Evolutionary conservation across 768 basidiomycete genomes (phyloP).

Genomic region (Amanita jacksonii): DNA sequence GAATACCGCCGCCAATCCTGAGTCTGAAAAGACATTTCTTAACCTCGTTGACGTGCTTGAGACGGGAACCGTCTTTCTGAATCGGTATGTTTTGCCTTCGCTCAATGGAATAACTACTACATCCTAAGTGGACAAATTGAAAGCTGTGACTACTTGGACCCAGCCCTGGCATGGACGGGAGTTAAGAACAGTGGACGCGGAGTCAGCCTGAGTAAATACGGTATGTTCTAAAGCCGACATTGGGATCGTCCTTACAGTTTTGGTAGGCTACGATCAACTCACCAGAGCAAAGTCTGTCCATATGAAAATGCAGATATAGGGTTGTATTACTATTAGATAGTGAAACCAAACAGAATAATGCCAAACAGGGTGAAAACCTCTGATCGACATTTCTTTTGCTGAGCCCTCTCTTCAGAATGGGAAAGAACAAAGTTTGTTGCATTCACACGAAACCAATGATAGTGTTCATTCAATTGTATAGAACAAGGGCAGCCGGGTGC

Average conservation of each 20-base stretch:
- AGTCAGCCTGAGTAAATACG: conserved; percentile 82
- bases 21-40: conserved; percentile 64
- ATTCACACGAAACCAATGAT: background rate
- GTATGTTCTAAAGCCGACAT: conserved; percentile 26
- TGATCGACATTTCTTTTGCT: background rate
- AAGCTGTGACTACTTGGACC: conserved; percentile 86
- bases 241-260: background rate
- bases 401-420: too few species aligned
- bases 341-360: background rate
- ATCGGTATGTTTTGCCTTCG: conserved; percentile 39
- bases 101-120: background rate
- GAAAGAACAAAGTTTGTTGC: conserved; percentile 6
- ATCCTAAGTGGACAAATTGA: background rate
- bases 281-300: conserved; percentile 74
- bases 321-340: background rate
- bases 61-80: conserved; percentile 90
- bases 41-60: conserved; percentile 62
- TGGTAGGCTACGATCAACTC: conserved; percentile 73
- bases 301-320: conserved; percentile 41
- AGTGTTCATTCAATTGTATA: background rate
- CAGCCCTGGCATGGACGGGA: conserved; percentile 90
- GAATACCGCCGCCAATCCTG: conserved; percentile 43
- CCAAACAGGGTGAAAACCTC: background rate
- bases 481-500: background rate
- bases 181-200: conserved; percentile 92